Conservation (phyloP, 164 flowering plant genomes). For the Magnolia changhungtana region DNA sequence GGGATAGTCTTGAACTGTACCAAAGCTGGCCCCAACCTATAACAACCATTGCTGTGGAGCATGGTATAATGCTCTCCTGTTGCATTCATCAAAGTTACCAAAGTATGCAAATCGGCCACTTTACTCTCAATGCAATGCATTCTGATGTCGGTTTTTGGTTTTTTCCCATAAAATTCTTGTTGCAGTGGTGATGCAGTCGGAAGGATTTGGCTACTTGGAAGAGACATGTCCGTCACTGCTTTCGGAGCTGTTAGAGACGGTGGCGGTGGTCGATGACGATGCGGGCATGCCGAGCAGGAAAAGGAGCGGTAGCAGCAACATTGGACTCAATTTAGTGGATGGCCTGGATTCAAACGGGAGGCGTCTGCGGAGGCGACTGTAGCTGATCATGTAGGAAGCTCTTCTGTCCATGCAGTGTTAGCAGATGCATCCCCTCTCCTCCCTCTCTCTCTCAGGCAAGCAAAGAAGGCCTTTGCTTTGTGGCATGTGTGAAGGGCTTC, state of each 20-base stretch:
- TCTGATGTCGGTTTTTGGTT: neutral
- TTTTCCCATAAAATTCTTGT: neutral
- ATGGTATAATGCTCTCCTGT: no score
- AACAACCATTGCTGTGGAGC: no score
- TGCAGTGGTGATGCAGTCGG: constrained; percentile 77
- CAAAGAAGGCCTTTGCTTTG: neutral
- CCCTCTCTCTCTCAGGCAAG: neutral
- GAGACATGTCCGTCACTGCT: constrained; percentile 61
- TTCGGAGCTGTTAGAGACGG: constrained; percentile 59
- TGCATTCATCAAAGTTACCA: neutral
- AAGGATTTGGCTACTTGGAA: constrained; percentile 67
- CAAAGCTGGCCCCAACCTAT: no score
- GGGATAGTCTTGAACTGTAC: no score
- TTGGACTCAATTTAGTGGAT: constrained; percentile 39
- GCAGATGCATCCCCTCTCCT: neutral
- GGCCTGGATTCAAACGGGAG: constrained; percentile 46
- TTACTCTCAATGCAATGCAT: neutral
- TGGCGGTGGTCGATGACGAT: constrained; percentile 59
- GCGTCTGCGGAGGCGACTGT: constrained; percentile 57
- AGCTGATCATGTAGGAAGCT: constrained; percentile 10
- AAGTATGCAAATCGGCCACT: neutral
- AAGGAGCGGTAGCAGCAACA: constrained; percentile 56
- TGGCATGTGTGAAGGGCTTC: neutral
- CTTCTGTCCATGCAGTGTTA: neutral
- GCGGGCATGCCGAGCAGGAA: constrained; percentile 42